These are phyloP conservation scores for Primulina eburnea DNA, from an alignment of 257 asterid genomes.

Conservation along the genomic window DNA sequence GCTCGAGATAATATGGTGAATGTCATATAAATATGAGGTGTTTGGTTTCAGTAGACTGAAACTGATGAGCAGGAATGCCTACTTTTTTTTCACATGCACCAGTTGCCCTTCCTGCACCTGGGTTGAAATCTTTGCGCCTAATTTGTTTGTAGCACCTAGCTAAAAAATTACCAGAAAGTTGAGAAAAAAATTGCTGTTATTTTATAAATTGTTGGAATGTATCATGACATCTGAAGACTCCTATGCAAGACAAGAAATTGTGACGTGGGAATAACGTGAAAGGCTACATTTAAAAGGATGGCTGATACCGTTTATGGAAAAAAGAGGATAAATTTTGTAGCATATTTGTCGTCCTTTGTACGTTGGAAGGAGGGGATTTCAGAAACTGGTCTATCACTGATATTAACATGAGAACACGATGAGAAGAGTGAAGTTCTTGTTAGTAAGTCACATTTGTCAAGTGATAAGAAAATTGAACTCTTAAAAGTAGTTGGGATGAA, in stretches of 20 bases:
- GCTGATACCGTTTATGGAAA: neutral
- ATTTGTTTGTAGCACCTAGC: too few species aligned
- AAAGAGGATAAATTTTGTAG: neutral
- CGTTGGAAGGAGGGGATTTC: neutral
- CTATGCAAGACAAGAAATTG: neutral
- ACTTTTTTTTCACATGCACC: too few species aligned
- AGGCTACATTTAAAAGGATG: neutral
- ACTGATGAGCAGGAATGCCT: too few species aligned
- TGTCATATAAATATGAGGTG: too few species aligned
- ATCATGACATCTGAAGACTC: neutral
- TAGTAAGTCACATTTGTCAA: neutral
- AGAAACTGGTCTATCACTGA: conserved; percentile 1
- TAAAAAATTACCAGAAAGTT: too few species aligned
- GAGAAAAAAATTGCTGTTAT: too few species aligned
- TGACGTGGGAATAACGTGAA: neutral
- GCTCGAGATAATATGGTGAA: too few species aligned
- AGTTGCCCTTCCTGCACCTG: too few species aligned
- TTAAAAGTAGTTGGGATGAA: neutral
- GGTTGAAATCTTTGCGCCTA: too few species aligned
- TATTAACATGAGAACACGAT: conserved; percentile 5
- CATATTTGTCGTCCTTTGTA: conserved; percentile 12
- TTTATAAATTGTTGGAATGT: neutral
- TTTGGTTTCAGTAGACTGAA: too few species aligned
- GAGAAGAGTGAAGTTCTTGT: neutral
- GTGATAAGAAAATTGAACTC: neutral